phyloP scores from a whole-genome alignment of 2,329 filamentous ascomycete species.

The Verticillium nubilum region DNA sequence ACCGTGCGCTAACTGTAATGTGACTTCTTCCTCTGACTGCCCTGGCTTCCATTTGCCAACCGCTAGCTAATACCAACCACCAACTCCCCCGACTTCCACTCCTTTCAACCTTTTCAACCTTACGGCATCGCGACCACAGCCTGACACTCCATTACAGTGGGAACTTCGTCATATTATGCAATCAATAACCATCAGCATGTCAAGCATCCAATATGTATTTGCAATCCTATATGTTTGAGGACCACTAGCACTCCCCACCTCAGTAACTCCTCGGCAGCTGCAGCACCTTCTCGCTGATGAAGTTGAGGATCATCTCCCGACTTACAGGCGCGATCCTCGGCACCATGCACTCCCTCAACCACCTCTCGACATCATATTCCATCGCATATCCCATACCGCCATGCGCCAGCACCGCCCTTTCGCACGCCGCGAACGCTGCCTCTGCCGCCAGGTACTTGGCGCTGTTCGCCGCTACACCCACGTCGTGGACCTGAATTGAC shows the following conservation, averaged over 20 bases:
- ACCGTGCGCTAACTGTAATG: not conserved
- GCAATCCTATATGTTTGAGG: not conserved
- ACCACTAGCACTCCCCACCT: not conserved
- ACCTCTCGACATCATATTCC: conserved; percentile 62
- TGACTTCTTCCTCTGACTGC: not conserved
- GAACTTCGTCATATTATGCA: too few relatives aligned
- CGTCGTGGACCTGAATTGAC: conserved; percentile 45
- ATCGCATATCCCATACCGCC: conserved; percentile 62
- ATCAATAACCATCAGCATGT: too few relatives aligned
- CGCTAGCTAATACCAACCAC: too few relatives aligned
- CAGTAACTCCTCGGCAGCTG: conserved; percentile 63
- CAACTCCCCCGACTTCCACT: too few relatives aligned
- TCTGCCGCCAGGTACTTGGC: conserved; percentile 68
- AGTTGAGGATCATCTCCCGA: conserved; percentile 73
- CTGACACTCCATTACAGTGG: too few relatives aligned
- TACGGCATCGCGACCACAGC: too few relatives aligned
- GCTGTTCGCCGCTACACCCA: conserved; percentile 62
- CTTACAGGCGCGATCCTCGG: conserved; percentile 60
- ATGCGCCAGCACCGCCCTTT: conserved; percentile 52
- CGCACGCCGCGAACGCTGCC: conserved; percentile 57
- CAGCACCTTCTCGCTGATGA: conserved; percentile 64
- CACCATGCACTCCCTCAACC: conserved; percentile 59
- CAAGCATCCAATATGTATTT: too few relatives aligned
- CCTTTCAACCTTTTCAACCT: too few relatives aligned
- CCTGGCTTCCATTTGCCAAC: too few relatives aligned